A percentile compares a stretch with the other conserved stretches of the same genome.
These are phyloP conservation scores for Alternaria novae-zelandiae DNA, from an alignment of 2,329 filamentous ascomycete genomes.

Conservation along the genomic window DNA sequence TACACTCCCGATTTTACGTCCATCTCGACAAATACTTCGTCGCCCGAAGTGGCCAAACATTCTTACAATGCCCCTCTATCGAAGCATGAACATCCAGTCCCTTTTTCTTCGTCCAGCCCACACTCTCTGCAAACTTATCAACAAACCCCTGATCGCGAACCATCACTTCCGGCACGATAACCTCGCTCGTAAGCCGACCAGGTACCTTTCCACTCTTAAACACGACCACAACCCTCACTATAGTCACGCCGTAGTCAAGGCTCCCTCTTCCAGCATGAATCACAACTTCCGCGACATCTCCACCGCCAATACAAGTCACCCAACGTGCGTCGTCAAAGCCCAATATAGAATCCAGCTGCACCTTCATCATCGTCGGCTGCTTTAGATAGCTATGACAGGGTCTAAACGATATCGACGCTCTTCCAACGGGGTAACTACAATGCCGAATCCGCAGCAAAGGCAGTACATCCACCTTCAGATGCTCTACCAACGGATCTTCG, in stretches of 20 bases:
- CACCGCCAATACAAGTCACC: neutral
- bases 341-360: neutral
- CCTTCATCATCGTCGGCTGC: neutral
- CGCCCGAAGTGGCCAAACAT: neutral
- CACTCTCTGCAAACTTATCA: neutral
- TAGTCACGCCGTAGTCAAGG: neutral
- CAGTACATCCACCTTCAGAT: neutral
- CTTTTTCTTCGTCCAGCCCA: neutral
- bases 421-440: neutral
- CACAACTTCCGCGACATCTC: neutral
- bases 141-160: neutral
- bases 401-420: neutral
- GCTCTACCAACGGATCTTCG: neutral
- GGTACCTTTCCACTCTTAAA: neutral
- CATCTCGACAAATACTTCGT: neutral
- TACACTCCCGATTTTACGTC: neutral
- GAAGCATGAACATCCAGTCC: neutral
- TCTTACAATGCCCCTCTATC: neutral
- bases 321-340: neutral
- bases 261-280: neutral
- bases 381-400: neutral
- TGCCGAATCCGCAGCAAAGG: neutral
- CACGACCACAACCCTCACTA: neutral
- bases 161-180: neutral
- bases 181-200: neutral